phyloP scores from a whole-genome alignment of 441 rosid genomes.

The Lepidium campestre region DNA sequence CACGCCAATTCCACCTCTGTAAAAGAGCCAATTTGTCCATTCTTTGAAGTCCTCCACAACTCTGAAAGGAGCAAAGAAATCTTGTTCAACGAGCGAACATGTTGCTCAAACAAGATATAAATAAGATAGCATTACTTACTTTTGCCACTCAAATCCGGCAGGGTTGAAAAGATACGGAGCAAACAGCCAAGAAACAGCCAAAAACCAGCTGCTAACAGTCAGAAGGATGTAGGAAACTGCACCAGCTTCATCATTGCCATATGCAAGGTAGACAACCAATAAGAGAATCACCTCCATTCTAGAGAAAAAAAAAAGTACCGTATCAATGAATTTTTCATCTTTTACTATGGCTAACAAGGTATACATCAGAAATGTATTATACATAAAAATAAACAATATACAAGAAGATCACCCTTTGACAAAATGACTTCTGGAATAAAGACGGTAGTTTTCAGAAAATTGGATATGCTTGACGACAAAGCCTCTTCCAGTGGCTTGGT shows the following conservation, averaged over 20 bases:
- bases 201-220: slow-evolving; percentile 94
- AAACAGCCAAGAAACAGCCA: slow-evolving; percentile 97
- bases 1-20: slow-evolving; percentile 99
- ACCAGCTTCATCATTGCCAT: slow-evolving; percentile 82
- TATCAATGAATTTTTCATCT: slow-evolving; percentile 15
- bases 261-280: slow-evolving; percentile 79
- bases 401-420: slow-evolving; percentile 62
- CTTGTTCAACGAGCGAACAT: slow-evolving; percentile 10
- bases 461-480: slow-evolving; percentile 93
- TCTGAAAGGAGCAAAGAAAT: slow-evolving; percentile 41
- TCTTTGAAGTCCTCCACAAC: slow-evolving; percentile 96
- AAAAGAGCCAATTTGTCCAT: slow-evolving; percentile 99
- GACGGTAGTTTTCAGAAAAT: slow-evolving; percentile 93
- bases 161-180: slow-evolving; percentile 99
- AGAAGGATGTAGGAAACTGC: slow-evolving; percentile 82
- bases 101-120: neutral
- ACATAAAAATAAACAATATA: neutral
- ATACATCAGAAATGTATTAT: neutral
- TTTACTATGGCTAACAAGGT: neutral
- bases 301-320: slow-evolving; percentile 26
- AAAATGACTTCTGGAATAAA: slow-evolving; percentile 97
- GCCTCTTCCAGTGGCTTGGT: slow-evolving; percentile 98
- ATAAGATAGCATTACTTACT: slow-evolving; percentile 45
- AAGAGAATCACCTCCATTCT: slow-evolving; percentile 87
- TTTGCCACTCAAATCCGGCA: slow-evolving; percentile 99